A percentile compares a stretch with the other conserved stretches of the same genome.
phyloP scores from a whole-genome alignment of 2,329 filamentous ascomycete genomes.

The Colletotrichum sp. region DNA sequence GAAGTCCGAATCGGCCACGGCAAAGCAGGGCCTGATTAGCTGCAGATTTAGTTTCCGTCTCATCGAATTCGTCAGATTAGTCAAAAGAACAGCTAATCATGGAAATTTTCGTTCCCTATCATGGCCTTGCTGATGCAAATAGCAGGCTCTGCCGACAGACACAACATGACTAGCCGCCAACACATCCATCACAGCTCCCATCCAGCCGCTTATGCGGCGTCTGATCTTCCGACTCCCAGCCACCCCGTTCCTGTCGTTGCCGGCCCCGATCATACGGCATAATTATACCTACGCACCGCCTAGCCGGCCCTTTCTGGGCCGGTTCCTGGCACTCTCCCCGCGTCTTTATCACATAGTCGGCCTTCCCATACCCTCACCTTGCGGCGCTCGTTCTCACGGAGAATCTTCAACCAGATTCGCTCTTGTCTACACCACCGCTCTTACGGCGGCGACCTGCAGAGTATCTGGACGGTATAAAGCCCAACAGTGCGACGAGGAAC shows the following conservation, averaged over 20 bases:
- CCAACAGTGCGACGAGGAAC: accelerated
- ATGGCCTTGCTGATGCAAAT: not conserved
- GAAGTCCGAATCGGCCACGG: accelerated
- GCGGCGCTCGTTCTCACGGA: accelerated
- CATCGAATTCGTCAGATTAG: not conserved
- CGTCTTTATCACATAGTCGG: too few relatives aligned
- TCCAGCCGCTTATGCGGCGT: too few relatives aligned
- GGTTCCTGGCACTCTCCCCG: too few relatives aligned
- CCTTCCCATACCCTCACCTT: too few relatives aligned
- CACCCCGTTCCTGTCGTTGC: too few relatives aligned
- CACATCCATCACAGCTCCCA: not conserved
- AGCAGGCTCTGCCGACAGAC: not conserved
- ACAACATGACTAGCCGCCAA: not conserved
- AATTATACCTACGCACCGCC: too few relatives aligned
- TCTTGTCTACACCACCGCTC: not conserved
- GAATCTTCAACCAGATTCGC: accelerated
- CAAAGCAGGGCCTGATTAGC: not conserved
- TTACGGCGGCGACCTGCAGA: not conserved
- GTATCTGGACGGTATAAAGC: not conserved
- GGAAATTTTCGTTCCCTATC: not conserved
- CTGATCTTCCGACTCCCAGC: too few relatives aligned
- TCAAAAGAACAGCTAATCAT: not conserved
- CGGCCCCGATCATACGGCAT: too few relatives aligned
- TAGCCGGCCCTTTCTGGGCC: too few relatives aligned
- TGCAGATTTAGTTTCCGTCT: not conserved